A percentile compares a stretch with the other conserved stretches of the same genome.
phyloP scores from a whole-genome alignment of 352 stramenopile genomes.

The Phytophthora sojae region DNA sequence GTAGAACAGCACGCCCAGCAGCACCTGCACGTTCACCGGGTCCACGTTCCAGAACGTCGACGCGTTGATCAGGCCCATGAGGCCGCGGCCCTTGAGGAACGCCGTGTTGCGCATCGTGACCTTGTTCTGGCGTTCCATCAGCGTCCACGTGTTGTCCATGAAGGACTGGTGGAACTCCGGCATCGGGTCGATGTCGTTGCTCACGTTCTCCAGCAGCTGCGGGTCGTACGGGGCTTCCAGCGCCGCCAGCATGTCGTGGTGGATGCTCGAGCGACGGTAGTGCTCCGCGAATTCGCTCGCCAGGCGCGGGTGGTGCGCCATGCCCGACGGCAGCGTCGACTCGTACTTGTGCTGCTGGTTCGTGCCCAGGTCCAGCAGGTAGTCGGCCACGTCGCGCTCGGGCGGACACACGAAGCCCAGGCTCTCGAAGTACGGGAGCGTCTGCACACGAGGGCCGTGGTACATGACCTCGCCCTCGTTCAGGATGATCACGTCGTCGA shows the following conservation, averaged over 20 bases:
- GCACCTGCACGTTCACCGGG: slow-evolving; percentile 29
- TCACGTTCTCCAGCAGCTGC: slow-evolving; percentile 25
- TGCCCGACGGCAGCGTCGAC: slow-evolving; percentile 1
- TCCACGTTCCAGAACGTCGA: slow-evolving; percentile 52
- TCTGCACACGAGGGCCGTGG: slow-evolving; percentile 54
- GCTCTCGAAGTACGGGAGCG: slow-evolving; percentile 50
- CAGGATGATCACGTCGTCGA: slow-evolving; percentile 61
- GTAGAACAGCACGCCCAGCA: slow-evolving; percentile 81
- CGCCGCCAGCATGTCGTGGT: slow-evolving; percentile 16
- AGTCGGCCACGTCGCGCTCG: slow-evolving; percentile 48
- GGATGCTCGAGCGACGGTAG: slow-evolving; percentile 31
- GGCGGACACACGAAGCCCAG: slow-evolving; percentile 40
- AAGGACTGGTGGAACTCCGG: slow-evolving; percentile 46
- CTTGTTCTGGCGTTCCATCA: slow-evolving; percentile 52
- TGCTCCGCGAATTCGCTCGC: slow-evolving; percentile 35
- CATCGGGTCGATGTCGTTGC: slow-evolving; percentile 31
- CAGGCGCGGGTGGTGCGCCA: slow-evolving; percentile 19
- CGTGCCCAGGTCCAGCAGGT: slow-evolving; percentile 50
- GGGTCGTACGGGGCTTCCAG: slow-evolving; percentile 27
- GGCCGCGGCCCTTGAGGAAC: slow-evolving; percentile 39
- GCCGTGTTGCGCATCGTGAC: slow-evolving; percentile 51
- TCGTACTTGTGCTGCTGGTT: slow-evolving; percentile 45
- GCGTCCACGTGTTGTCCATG: slow-evolving; percentile 27
- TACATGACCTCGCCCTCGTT: slow-evolving; percentile 58
- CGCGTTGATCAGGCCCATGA: slow-evolving; percentile 40